Conservation (phyloP, 2,329 filamentous ascomycete genomes). For the Karstenula rhodostoma region DNA sequence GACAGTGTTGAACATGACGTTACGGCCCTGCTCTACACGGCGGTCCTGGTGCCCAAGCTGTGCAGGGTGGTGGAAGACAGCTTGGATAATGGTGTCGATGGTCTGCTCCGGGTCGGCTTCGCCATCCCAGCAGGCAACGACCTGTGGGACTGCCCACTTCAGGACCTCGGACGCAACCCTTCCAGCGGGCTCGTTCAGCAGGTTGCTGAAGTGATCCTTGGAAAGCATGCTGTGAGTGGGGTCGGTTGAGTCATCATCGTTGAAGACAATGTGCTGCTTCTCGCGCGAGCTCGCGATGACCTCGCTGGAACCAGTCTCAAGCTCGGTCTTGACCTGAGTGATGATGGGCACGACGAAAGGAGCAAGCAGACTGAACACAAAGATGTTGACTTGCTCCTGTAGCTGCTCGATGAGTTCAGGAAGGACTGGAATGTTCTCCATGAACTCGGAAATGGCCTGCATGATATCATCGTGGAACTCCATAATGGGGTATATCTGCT, state of each 20-base stretch:
- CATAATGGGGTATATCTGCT: slow-evolving; percentile 87
- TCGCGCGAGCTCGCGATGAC: slow-evolving; percentile 85
- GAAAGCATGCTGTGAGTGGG: slow-evolving; percentile 96
- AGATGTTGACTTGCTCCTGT: slow-evolving; percentile 85
- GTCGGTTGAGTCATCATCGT: slow-evolving; percentile 77
- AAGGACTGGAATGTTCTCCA: slow-evolving; percentile 85
- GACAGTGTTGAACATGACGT: slow-evolving; percentile 80
- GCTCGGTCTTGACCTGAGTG: slow-evolving; percentile 83
- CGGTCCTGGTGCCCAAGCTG: slow-evolving; percentile 75
- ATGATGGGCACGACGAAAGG: slow-evolving; percentile 89
- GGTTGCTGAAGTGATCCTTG: slow-evolving; percentile 93
- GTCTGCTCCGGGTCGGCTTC: slow-evolving; percentile 75
- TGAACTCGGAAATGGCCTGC: slow-evolving; percentile 76
- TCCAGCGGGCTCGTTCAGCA: slow-evolving; percentile 87
- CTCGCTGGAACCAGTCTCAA: slow-evolving; percentile 84
- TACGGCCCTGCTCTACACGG: slow-evolving; percentile 74
- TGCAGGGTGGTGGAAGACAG: slow-evolving; percentile 88
- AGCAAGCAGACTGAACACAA: slow-evolving; percentile 90
- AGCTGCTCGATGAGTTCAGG: slow-evolving; percentile 86
- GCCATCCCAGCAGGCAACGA: slow-evolving; percentile 89
- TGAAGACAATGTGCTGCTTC: slow-evolving; percentile 87
- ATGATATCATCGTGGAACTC: slow-evolving; percentile 91
- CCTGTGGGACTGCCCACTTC: slow-evolving; percentile 85
- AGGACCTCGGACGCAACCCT: slow-evolving; percentile 81
- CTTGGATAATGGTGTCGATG: slow-evolving; percentile 78